Evolutionary conservation across 768 basidiomycete species (phyloP).

Genomic region (Leccinum fibrillosum): DNA sequence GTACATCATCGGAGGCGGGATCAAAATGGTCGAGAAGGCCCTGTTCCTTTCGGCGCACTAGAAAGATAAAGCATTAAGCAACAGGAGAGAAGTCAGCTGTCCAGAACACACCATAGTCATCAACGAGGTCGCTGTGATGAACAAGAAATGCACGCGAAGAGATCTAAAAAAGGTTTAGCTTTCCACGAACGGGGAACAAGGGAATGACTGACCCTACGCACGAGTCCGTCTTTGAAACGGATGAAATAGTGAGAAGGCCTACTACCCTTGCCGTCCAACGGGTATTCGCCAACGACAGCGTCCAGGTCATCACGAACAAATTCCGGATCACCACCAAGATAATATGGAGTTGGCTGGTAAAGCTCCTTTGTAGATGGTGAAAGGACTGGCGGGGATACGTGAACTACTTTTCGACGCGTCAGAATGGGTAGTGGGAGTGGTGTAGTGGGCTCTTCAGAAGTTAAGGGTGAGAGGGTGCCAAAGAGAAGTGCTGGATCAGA

Average conservation of each 20-base stretch:
- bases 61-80: conserved; percentile 5
- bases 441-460: conserved; percentile 4
- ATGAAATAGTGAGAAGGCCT: conserved; percentile 57
- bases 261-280: conserved; percentile 23
- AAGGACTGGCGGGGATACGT: conserved; percentile 39
- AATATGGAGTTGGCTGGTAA: conserved; percentile 38
- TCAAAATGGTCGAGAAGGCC: conserved; percentile 53
- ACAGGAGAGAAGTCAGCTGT: neutral
- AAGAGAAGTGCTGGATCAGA: conserved; percentile 18
- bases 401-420: conserved; percentile 25
- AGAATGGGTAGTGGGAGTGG: conserved; percentile 3
- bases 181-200: neutral
- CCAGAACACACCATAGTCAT: conserved; percentile 50
- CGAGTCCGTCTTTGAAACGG: conserved; percentile 52
- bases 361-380: conserved; percentile 35
- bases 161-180: conserved; percentile 36
- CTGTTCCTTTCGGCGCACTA: conserved; percentile 45
- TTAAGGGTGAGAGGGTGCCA: conserved; percentile 17
- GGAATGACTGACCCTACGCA: conserved; percentile 46
- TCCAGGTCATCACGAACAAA: conserved; percentile 32
- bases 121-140: conserved; percentile 44
- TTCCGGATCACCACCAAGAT: conserved; percentile 34
- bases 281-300: conserved; percentile 60
- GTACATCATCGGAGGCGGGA: conserved; percentile 51
- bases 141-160: conserved; percentile 36